Conservation (phyloP, 2,329 filamentous ascomycete species). For the Calonectria hongkongensis region DNA sequence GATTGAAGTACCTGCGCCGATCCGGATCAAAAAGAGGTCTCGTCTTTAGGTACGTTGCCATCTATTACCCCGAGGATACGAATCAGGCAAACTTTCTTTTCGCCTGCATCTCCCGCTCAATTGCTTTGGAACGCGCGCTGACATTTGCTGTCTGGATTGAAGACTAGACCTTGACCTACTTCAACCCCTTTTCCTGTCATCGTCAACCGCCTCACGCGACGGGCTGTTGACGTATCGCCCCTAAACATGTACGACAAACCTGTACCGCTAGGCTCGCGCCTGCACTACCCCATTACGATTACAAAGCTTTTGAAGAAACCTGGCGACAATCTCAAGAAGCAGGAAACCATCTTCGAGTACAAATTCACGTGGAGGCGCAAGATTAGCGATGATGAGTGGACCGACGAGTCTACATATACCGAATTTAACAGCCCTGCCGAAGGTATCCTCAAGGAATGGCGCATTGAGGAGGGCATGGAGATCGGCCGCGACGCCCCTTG, state of each 20-base stretch:
- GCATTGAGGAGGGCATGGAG: constrained; percentile 79
- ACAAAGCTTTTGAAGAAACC: constrained; percentile 86
- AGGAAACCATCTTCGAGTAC: constrained; percentile 90
- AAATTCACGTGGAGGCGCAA: constrained; percentile 87
- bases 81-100: background rate
- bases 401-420: constrained; percentile 80
- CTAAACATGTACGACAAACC: constrained; percentile 62
- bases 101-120: constrained; percentile 15
- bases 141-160: constrained; percentile 3
- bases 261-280: constrained; percentile 74
- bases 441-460: constrained; percentile 86
- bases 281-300: constrained; percentile 96
- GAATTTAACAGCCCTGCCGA: constrained; percentile 90
- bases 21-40: constrained; percentile 58
- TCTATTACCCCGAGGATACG: constrained; percentile 26
- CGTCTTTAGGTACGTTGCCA: constrained; percentile 54
- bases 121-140: constrained; percentile 39
- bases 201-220: constrained; percentile 23
- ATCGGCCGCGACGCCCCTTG: constrained; percentile 75
- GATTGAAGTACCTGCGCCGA: constrained; percentile 52
- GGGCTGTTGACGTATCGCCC: constrained; percentile 9
- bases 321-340: constrained; percentile 84
- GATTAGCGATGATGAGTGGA: constrained; percentile 79
- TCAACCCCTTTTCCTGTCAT: constrained; percentile 20
- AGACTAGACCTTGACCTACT: constrained; percentile 40